Conservation (phyloP, 2,329 filamentous ascomycete genomes). For the Cephalotrichum gorgonifer region DNA sequence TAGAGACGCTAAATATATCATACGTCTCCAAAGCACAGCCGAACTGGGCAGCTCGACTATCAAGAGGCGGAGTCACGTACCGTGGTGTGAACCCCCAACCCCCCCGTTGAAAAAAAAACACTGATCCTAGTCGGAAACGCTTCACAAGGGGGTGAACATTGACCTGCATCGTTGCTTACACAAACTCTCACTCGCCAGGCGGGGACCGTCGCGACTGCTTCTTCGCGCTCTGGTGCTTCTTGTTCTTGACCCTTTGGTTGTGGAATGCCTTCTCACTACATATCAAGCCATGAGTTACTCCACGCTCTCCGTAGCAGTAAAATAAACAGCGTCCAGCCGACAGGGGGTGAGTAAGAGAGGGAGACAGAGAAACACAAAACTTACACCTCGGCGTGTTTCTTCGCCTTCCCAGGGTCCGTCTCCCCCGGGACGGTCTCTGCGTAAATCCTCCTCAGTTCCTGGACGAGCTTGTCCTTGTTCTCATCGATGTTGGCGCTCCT, state of each 20-base stretch:
- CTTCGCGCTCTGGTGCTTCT: conserved; percentile 39
- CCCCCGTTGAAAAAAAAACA: no score
- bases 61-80: no score
- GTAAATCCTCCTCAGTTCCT: conserved; percentile 39
- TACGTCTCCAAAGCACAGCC: background rate
- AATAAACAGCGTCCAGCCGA: background rate
- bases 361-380: conserved; percentile 10
- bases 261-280: conserved; percentile 36
- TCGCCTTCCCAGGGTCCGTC: conserved; percentile 32
- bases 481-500: conserved; percentile 40
- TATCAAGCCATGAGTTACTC: conserved; percentile 8
- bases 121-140: no score
- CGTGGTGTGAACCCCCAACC: no score
- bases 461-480: conserved; percentile 37
- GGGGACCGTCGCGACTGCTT: conserved; percentile 28
- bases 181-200: conserved; percentile 1
- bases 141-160: no score
- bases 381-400: conserved; percentile 39
- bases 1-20: background rate
- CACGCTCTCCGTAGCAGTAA: background rate
- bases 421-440: conserved; percentile 32
- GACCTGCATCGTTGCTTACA: no score
- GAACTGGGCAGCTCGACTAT: background rate
- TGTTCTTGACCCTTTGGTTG: conserved; percentile 30
- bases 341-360: background rate